Evolutionary conservation across 202 grass and related monocot genomes (phyloP), one percentile per base, ranked within the genome.

Genomic region (Alloteropsis angusta): DNA sequence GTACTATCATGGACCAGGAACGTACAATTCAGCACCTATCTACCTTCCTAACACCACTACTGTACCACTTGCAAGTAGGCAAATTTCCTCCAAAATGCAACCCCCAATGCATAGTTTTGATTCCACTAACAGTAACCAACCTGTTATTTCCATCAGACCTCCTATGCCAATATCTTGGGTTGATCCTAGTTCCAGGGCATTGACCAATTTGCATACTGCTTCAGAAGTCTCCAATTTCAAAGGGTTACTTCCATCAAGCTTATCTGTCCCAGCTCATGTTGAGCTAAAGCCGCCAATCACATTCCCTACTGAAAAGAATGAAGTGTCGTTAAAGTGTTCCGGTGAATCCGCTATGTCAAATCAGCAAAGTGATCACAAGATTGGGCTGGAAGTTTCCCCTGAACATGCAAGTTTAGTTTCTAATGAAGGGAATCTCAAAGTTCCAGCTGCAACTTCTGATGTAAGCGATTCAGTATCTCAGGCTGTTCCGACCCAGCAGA

Each of bases 41-140:
- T 89, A 91, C 76, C 82, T 79, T 77, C 78, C 72, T 25, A 71
- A 69, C 47, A 45, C 79, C 11, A 77, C 14, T 65, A 46, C 46
- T 22, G 28, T 41, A 25, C 81, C 93, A 66, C 71, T 83, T 74
- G 50, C 83, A 71, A 91, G 76, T 80, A 79, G 74, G 26, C 86
- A 91, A 55, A 81, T 93, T 62, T 80, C 84, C 26, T 70, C 85
- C 65, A 71, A 47, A 82, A 65, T 82, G 76, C 75, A 74, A 68
- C 54, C 64, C 60, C 55, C 77, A 66, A 93, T 63, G 54, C 83
- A 83, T 80, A 83, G 71, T 78, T 78, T 71, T 86, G 78, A 78
- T 73, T 70, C 60, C 84, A 85, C 49, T 83, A 83, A 93, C 57
- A 82, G 53, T 64, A 80, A 66, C 37, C 75, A 86, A 26, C 26